Conservation (phyloP, 257 asterid genomes). For the Solanum pimpinellifolium region DNA sequence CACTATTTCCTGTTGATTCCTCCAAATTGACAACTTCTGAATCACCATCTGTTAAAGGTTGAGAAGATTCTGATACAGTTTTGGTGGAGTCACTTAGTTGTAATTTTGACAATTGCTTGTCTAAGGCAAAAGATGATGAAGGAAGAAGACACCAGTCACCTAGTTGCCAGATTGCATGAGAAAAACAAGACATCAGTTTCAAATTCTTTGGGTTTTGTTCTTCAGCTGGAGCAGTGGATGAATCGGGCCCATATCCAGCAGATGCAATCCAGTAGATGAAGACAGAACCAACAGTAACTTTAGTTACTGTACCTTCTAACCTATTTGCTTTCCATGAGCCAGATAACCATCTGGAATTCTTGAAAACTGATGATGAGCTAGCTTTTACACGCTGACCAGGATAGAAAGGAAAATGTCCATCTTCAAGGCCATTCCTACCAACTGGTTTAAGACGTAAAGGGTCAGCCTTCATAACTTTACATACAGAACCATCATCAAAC, state of each 20-base stretch:
- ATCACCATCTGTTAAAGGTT: slow-evolving; percentile 57
- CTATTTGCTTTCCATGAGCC: slow-evolving; percentile 92
- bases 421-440: slow-evolving; percentile 66
- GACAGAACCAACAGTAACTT: slow-evolving; percentile 90
- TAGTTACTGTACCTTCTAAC: slow-evolving; percentile 83
- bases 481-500: slow-evolving; percentile 92
- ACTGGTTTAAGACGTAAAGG: slow-evolving; percentile 74
- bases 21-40: slow-evolving; percentile 33
- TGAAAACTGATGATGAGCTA: slow-evolving; percentile 82
- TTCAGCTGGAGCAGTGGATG: slow-evolving; percentile 72
- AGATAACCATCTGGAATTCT: slow-evolving; percentile 90
- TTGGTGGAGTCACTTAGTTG: slow-evolving; percentile 35
- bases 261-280: slow-evolving; percentile 94
- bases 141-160: slow-evolving; percentile 98
- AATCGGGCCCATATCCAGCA: slow-evolving; percentile 88
- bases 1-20: slow-evolving; percentile 32
- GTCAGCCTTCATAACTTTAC: slow-evolving; percentile 89
- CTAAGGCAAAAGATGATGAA: slow-evolving; percentile 21
- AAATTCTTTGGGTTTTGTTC: slow-evolving; percentile 84
- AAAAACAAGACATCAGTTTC: slow-evolving; percentile 76
- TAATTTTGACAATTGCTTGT: slow-evolving; percentile 32
- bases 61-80: slow-evolving; percentile 57
- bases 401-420: slow-evolving; percentile 89
- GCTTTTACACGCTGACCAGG: slow-evolving; percentile 98
- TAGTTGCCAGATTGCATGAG: slow-evolving; percentile 88